Percentiles rank a stretch among this genome's conserved stretches.
These are phyloP conservation scores for Eimeria sp. DNA, from an alignment of 169 alveolate genomes.

Conservation along the genomic window DNA sequence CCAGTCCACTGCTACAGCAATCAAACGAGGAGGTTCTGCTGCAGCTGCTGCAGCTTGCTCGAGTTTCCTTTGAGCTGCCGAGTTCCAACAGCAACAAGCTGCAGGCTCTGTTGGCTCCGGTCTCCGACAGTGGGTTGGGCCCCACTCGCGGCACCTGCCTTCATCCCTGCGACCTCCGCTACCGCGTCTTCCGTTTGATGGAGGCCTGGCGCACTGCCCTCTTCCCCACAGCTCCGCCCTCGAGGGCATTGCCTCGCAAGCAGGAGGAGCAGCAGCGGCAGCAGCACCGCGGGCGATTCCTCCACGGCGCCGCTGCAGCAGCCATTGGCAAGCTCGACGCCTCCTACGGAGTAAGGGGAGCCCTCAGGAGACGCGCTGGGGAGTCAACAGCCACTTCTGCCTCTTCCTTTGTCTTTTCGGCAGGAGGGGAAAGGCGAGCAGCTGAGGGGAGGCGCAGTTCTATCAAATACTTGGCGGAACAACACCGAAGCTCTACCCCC, in stretches of 20 bases:
- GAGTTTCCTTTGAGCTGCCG: constrained; percentile 71
- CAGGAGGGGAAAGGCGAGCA: not conserved
- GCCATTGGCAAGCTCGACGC: constrained; percentile 28
- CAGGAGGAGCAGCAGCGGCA: constrained; percentile 67
- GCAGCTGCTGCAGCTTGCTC: constrained; percentile 75
- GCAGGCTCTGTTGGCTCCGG: constrained; percentile 57
- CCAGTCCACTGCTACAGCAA: constrained; percentile 72
- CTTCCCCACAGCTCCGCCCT: not conserved
- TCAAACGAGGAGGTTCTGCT: constrained; percentile 63
- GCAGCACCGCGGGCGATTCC: constrained; percentile 45
- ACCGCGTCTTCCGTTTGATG: constrained; percentile 71
- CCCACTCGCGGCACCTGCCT: not conserved
- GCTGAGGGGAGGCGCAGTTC: constrained; percentile 8
- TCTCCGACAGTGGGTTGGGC: constrained; percentile 47
- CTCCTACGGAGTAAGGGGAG: constrained; percentile 47
- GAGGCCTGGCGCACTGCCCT: constrained; percentile 75
- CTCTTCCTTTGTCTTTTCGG: not conserved
- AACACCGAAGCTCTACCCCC: not conserved
- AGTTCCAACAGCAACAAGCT: constrained; percentile 80
- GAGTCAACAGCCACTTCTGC: not conserved
- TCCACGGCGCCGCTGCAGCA: constrained; percentile 54
- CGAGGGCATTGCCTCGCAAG: constrained; percentile 22
- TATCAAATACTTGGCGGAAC: not conserved
- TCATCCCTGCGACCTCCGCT: constrained; percentile 82
- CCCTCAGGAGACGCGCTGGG: constrained; percentile 32